Evolutionary conservation across 1,284 basidiomycete species (phyloP), one percentile per base, ranked within the genome.

Genomic region (Fomitopsis schrenkii): DNA sequence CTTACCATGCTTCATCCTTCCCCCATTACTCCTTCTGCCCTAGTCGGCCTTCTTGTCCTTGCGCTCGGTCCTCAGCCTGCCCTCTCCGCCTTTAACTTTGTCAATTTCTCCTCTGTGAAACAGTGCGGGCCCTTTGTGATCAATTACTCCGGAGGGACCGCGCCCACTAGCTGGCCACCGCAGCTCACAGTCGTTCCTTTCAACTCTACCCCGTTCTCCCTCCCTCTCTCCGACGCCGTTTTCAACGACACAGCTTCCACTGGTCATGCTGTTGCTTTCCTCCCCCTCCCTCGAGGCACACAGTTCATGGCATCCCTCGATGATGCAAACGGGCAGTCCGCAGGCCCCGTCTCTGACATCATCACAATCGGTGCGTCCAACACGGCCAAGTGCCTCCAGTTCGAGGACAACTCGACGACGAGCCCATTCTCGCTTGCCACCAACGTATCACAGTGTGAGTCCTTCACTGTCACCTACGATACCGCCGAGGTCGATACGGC

Each of bases 261-360:
- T 5, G 77, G 81, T 4, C 76, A 82, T 17, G 70, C 71, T 28
- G 74, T 86, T 62, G 78, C 79, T 2, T 84, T 83, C 67, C 72
- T 87, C 2, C 86, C 86, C 9, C 73, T 86, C 17, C 64, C 76
- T 3, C 79, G 76, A 2, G 80, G 78, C 36, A 80, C 81, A 5
- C 68, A 72, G 26, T 86, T 87, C 62, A 68, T 88, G 57, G 83
- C 83, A 0, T 83, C 83, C 12, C 76, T 88, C 40, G 80, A 85
- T 62, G 79, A 83, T 68, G 72, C 72, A 0, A 62, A 67, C 12
- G 81, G 80, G 8, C 64, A 72, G 5, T 73, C 71, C 59, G 70
- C 79, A 5, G 79, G 79, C 1, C 64, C 66, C 28, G 74, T 82
- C 5, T 86, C 85, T 30, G 80, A 84, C 64, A 66, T 87, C 26